phyloP scores from a whole-genome alignment of 2,329 filamentous ascomycete species.

The Xylariomycetidae sp. region DNA sequence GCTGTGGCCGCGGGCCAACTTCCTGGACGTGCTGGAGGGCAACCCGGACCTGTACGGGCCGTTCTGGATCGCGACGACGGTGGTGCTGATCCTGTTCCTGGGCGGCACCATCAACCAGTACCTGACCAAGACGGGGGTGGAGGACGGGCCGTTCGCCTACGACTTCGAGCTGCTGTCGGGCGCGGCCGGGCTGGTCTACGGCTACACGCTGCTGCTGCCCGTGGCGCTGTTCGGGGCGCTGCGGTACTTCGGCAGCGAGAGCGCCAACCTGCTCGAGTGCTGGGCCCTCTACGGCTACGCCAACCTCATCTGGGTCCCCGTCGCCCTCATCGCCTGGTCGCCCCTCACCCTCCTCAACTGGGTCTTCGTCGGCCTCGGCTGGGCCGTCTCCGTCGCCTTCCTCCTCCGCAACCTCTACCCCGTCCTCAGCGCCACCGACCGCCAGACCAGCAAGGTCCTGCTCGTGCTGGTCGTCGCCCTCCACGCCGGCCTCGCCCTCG shows the following conservation, averaged over 20 bases:
- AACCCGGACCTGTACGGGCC: constrained; percentile 96
- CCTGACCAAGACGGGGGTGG: constrained; percentile 59
- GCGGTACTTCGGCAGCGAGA: constrained; percentile 92
- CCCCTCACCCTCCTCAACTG: constrained; percentile 84
- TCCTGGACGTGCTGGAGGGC: constrained; percentile 93
- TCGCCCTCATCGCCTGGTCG: constrained; percentile 87
- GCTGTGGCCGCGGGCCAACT: constrained; percentile 88
- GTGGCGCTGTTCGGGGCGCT: constrained; percentile 79
- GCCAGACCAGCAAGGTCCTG: constrained; percentile 82
- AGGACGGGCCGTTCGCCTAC: constrained; percentile 81
- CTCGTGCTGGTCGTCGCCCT: constrained; percentile 77
- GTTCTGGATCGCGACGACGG: constrained; percentile 97
- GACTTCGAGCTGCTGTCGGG: constrained; percentile 83
- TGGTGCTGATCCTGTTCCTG: constrained; percentile 90
- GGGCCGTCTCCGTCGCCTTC: constrained; percentile 76
- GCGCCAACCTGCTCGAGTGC: constrained; percentile 88
- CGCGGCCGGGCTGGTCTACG: constrained; percentile 88
- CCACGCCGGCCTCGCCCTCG: constrained; percentile 83
- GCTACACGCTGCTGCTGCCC: constrained; percentile 86
- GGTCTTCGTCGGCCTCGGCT: constrained; percentile 83
- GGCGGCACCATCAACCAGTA: constrained; percentile 95
- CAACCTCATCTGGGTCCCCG: constrained; percentile 95
- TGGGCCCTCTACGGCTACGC: constrained; percentile 94
- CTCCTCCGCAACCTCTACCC: constrained; percentile 83
- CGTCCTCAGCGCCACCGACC: constrained; percentile 86